These are phyloP conservation scores for Metschnikowia dekortorum DNA, from an alignment of 805 yeast genomes.

Conservation along the genomic window DNA sequence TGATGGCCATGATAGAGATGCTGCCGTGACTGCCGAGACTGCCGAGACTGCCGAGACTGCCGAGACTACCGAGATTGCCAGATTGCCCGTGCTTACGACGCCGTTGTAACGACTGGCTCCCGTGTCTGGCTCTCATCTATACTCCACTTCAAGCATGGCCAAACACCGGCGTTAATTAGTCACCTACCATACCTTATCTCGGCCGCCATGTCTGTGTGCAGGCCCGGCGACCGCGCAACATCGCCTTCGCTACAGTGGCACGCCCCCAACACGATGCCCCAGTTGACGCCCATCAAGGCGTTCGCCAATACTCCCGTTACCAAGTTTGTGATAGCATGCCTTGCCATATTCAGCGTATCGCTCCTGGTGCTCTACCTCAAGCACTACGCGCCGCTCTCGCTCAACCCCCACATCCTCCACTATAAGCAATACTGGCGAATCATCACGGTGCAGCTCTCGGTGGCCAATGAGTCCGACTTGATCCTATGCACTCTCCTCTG, in stretches of 20 bases:
- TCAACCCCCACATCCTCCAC: slow-evolving; percentile 51
- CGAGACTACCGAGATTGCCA: too few species aligned
- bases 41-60: too few species aligned
- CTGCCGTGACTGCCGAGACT: too few species aligned
- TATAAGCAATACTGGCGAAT: slow-evolving; percentile 59
- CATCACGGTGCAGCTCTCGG: slow-evolving; percentile 45
- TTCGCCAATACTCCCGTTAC: slow-evolving; percentile 44
- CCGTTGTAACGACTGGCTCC: too few species aligned
- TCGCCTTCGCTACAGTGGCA: neutral
- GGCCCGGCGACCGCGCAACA: neutral
- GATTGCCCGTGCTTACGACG: too few species aligned
- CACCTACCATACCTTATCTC: too few species aligned
- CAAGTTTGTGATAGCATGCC: slow-evolving; percentile 8
- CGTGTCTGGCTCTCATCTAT: too few species aligned
- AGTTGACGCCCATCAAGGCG: slow-evolving; percentile 40
- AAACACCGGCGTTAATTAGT: too few species aligned
- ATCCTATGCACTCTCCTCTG: slow-evolving; percentile 41
- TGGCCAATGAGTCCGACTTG: slow-evolving; percentile 58
- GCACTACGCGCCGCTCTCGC: slow-evolving; percentile 38
- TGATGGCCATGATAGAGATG: too few species aligned
- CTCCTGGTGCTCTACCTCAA: slow-evolving; percentile 44
- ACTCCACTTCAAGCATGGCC: too few species aligned
- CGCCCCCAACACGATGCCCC: slow-evolving; percentile 22
- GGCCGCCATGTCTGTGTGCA: too few species aligned
- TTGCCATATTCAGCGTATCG: slow-evolving; percentile 35